phyloP scores from a whole-genome alignment of 768 basidiomycete genomes.

The Pleurotus citrinopileatus region DNA sequence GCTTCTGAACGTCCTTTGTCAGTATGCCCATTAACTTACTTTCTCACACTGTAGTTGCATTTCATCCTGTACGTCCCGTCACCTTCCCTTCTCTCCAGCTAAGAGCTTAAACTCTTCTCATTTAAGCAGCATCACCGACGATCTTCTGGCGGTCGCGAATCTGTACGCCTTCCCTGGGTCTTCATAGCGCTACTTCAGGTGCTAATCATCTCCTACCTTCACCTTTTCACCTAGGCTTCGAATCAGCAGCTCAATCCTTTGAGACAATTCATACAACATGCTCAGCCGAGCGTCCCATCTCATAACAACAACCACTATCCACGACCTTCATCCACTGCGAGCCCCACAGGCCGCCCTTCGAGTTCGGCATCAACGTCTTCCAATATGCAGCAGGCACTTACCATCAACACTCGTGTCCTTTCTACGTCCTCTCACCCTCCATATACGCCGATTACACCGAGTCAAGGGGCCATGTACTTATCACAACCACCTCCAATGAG shows the following conservation, averaged over 20 bases:
- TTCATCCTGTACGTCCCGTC: background rate
- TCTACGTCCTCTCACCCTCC: background rate
- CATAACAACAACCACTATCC: background rate
- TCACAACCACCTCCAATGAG: background rate
- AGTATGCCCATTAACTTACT: background rate
- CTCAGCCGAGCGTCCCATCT: background rate
- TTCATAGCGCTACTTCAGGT: no score
- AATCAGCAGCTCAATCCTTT: no score
- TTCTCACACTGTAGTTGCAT: background rate
- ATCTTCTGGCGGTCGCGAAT: background rate
- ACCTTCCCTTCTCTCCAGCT: background rate
- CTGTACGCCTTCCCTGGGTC: no score
- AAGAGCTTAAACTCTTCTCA: background rate
- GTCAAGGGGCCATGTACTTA: background rate
- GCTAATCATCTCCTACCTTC: no score
- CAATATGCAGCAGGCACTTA: background rate
- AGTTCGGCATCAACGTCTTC: slow-evolving; percentile 1
- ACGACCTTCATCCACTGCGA: background rate
- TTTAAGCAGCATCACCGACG: background rate
- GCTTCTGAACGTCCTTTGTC: no score
- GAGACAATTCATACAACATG: background rate
- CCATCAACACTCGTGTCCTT: slow-evolving; percentile 1
- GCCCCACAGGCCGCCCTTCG: background rate
- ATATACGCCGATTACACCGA: background rate
- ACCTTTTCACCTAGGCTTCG: no score